These are phyloP conservation scores for Xylaria nigripes DNA, from an alignment of 495 filamentous ascomycete genomes.

Conservation along the genomic window DNA sequence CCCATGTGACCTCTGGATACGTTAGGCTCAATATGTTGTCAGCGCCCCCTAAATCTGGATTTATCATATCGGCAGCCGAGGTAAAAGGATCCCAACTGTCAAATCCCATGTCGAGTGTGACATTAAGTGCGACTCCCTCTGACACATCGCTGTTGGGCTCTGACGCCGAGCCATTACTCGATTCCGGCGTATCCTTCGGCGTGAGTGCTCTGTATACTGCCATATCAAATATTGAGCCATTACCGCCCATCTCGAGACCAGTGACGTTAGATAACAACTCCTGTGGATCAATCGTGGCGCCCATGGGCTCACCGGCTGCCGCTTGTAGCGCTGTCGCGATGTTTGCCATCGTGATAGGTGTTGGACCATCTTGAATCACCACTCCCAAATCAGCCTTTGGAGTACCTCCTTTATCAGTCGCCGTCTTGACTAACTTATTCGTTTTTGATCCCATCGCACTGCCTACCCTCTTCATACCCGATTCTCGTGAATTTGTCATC, in stretches of 20 bases:
- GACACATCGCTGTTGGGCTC: constrained; percentile 49
- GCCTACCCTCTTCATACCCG: constrained; percentile 37
- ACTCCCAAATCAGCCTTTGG: constrained; percentile 18
- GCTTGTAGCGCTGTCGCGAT: constrained; percentile 8
- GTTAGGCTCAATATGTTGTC: constrained; percentile 1
- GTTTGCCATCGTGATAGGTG: constrained; percentile 10
- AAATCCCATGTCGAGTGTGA: constrained; percentile 36
- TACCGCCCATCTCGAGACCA: constrained; percentile 30
- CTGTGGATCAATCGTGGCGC: constrained; percentile 39
- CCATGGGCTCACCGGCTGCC: constrained; percentile 29
- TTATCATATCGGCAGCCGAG: neutral
- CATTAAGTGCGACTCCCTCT: constrained; percentile 31
- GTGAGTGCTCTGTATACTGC: constrained; percentile 39
- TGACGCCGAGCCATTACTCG: constrained; percentile 42
- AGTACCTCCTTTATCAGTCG: constrained; percentile 20
- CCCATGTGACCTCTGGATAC: constrained; percentile 26
- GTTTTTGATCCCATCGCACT: constrained; percentile 30
- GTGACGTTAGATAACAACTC: constrained; percentile 28
- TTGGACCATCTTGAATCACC: constrained; percentile 15
- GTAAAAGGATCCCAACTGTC: constrained; percentile 34
- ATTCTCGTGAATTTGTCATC: constrained; percentile 40
- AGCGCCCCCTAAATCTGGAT: constrained; percentile 2
- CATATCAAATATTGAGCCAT: constrained; percentile 38
- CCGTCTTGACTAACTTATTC: constrained; percentile 16
- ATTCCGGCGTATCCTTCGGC: constrained; percentile 50